Base-by-base conservation (phyloP, 345 rosid genomes). In the Trapa bicornis region DNA sequence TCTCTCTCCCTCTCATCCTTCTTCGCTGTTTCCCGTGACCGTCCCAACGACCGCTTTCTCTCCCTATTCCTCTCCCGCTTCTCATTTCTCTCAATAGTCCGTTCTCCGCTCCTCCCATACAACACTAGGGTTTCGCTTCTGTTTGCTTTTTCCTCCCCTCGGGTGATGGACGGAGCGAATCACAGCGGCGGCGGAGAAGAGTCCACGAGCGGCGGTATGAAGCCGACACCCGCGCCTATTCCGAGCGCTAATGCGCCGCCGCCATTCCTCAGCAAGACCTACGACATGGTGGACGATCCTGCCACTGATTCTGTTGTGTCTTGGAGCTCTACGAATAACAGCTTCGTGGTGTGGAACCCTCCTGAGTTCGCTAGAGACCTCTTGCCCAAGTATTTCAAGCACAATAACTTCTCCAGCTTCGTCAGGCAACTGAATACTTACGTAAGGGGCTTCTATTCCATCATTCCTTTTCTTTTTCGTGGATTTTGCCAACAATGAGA, bases 281-380 rank as follows among this genome's bases (percentile, higher is more conserved):
- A 91, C 66, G 94, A 91, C 79, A 84, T 91, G 94, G 96, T 91
- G 53, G 96, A 91, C 69, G 97, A 91, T 72, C 87, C 89, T 3
- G 77, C 87, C 37, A 80, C 92, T 17, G 95, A 92, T 75, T 65
- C 85, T 61, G 68, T 87, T 37, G 89, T 92, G 38, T 92, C 98
- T 7, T 92, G 98, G 98, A 82, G 96, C 67, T 68, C 82, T 17
- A 73, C 85, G 68, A 86, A 86, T 69, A 89, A 91, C 53, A 91
- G 97, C 81, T 89, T 91, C 77, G 75, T 89, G 37, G 92, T 92
- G 50, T 92, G 95, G 96, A 80, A 92, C 64, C 89, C 90, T 54
- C 89, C 97, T 17, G 96, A 91, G 79, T 91, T 91, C 60, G 82
- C 92, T 1, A 84, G 95, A 61, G 81, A 86, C 76, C 83, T 91